Base-by-base conservation (phyloP, 129 eudicot species). In the Oenanthe sinensis region DNA sequence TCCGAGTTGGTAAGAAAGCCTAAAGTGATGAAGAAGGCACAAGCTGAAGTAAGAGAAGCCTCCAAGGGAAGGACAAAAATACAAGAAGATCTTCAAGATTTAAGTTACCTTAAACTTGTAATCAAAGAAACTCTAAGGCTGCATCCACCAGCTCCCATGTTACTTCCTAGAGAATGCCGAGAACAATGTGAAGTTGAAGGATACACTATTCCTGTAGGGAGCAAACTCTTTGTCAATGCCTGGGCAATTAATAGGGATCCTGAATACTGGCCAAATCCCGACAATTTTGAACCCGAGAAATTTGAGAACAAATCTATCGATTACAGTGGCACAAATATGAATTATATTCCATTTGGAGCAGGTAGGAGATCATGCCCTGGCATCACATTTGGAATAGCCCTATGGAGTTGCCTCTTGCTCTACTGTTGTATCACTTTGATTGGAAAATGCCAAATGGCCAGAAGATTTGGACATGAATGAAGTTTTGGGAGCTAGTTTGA, bases 111-210 rank as follows among this genome's bases (percentile, higher is more conserved):
- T 9, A 84, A 83, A 42, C 63, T 39, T 4, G 85, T 83, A 20
- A 75, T 86, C 24, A 86, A 86, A 62, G 89, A 86, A 47, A 69
- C 83, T 36, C 37, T 86, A 13, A 63, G 89, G 46, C 24, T 58
- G 2, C 85, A 83, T 47, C 87, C 85, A 8, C 81, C 87, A 1
- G 76, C 71, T n/a, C 85, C 87, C 14, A 15, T 80, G 20, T 60
- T 86, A 28, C 28, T 83, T n/a, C 85, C 87, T 3, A 77, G 69
- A 55, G 79, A 83, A 81, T 40, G 75, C 52, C 26, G 80, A 22
- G 54, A 43, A 15, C 2, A 71, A 43, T 67, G 81, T 20, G 52
- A 77, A 20, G 46, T 78, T 0, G 47, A 62, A 15, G 87, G 89
- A 12, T 86, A 86, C 52, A 45, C 36, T 0, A 83, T 86, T 46